Base-by-base conservation (phyloP, 306 rosid genomes). In the Hippophae tibetana region DNA sequence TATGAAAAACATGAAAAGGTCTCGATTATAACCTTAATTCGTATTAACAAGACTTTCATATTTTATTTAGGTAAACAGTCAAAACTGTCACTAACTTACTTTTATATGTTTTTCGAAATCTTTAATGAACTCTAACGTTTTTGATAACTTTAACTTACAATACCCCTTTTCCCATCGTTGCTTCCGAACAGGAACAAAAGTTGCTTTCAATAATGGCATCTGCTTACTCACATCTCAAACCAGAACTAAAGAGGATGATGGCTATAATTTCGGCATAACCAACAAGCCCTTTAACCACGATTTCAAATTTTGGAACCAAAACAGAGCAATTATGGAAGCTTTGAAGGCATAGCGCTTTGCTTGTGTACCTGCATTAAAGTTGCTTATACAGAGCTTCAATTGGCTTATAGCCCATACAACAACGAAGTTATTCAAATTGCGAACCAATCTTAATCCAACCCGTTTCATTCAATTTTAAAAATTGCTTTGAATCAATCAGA, bases 341-440 rank as follows among this genome's bases (percentile, higher is more conserved):
- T 62, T 88, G 13, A 73, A 77, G 5, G 95, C 99, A 0, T 83
- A 89, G 76, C 96, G 87, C 57, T 92, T 92, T 31, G 95, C 99
- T 0, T 83, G 84, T 1, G 79, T 13, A 85, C 99, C 1, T 69
- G 95, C 61, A 92, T 92, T 14, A 92, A 92, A 84, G 96, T 96
- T 9, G 72, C 95, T 6, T 92, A 92, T 7, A 96, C 95, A 0
- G 93, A 92, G 69, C 89, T 92, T 42, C 96, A 92, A 76, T 87
- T 89, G 87, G 99, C 99, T 42, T 96, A 92, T 58, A 73, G 76
- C 52, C 99, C 99, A 1, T 92, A 92, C 79, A 78, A 82, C 63
- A 70, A 83, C 31, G 74, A 87, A 4, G 82, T 83, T 13, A 85
- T 92, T 60, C 99, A 88, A 67, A 74, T 57, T 0, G 93, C 95